These are phyloP conservation scores for Aspergillus quadricinctus DNA, from an alignment of 2,329 filamentous ascomycete genomes.

Conservation along the genomic window DNA sequence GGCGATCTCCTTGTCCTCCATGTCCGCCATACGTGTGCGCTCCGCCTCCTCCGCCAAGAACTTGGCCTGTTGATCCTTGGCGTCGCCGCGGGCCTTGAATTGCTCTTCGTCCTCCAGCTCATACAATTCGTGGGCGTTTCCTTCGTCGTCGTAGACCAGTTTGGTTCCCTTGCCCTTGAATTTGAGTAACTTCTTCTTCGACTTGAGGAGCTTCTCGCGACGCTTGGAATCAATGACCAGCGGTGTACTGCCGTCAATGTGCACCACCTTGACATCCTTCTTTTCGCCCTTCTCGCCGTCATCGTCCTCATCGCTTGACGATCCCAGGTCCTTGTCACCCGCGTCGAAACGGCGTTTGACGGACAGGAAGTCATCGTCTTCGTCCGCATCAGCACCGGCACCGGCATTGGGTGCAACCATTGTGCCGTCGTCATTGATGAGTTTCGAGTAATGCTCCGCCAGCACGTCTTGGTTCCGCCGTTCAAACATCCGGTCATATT, in stretches of 20 bases:
- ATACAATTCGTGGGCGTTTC: conserved; percentile 77
- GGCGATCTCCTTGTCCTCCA: conserved; percentile 74
- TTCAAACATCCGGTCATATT: conserved; percentile 98
- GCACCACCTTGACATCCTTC: conserved; percentile 39
- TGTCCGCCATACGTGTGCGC: conserved; percentile 69
- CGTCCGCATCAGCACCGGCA: conserved; percentile 54
- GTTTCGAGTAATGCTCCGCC: conserved; percentile 86
- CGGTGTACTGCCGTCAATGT: conserved; percentile 61
- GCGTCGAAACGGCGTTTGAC: conserved; percentile 83
- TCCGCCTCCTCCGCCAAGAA: conserved; percentile 75
- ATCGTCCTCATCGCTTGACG: conserved; percentile 33
- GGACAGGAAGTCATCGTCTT: conserved; percentile 76
- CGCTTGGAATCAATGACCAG: conserved; percentile 90
- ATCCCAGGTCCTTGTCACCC: conserved; percentile 54
- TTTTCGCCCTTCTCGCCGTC: conserved; percentile 24
- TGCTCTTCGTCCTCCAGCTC: conserved; percentile 80
- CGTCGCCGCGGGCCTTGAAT: conserved; percentile 70
- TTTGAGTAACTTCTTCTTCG: conserved; percentile 90
- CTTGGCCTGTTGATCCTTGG: conserved; percentile 67
- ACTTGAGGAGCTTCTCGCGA: conserved; percentile 88
- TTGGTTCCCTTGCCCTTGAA: conserved; percentile 83
- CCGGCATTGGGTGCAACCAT: conserved; percentile 33
- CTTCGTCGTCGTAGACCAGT: conserved; percentile 88
- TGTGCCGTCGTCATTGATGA: conserved; percentile 62
- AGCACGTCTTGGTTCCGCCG: conserved; percentile 92